Conservation (phyloP, 129 eudicot genomes). For the Centaurea solstitialis region DNA sequence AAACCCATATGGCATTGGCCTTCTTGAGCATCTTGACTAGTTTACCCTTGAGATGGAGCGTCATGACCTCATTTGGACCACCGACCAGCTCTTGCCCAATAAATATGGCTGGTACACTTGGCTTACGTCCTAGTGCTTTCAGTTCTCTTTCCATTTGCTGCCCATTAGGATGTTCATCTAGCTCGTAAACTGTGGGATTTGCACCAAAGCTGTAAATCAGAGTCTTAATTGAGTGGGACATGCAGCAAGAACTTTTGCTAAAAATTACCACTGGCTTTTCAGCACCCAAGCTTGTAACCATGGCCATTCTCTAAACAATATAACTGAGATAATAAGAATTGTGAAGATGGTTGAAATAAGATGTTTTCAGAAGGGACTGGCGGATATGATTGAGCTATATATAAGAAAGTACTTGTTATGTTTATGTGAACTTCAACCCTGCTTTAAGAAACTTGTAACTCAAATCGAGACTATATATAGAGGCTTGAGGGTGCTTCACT, state of each 20-base stretch:
- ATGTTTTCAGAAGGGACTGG: not conserved
- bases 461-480: conserved; percentile 19
- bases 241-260: conserved; percentile 57
- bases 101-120: conserved; percentile 52
- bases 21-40: conserved; percentile 59
- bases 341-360: not conserved
- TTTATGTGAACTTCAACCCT: not conserved
- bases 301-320: conserved; percentile 31
- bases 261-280: conserved; percentile 57
- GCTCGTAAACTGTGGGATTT: conserved; percentile 51
- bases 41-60: conserved; percentile 43
- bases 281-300: conserved; percentile 30
- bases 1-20: conserved; percentile 49
- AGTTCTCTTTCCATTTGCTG: conserved; percentile 51
- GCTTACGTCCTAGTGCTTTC: conserved; percentile 36
- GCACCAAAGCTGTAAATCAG: conserved; percentile 61
- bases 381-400: not conserved
- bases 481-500: conserved; percentile 4
- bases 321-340: not conserved
- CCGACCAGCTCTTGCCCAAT: conserved; percentile 48
- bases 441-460: conserved; percentile 16
- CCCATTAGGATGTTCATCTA: conserved; percentile 62
- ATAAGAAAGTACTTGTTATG: not conserved
- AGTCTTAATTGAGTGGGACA: conserved; percentile 45
- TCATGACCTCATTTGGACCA: conserved; percentile 49